Evolutionary conservation across 495 filamentous ascomycete species (phyloP).

Genomic region (Paragyromitra xinjiangensis): DNA sequence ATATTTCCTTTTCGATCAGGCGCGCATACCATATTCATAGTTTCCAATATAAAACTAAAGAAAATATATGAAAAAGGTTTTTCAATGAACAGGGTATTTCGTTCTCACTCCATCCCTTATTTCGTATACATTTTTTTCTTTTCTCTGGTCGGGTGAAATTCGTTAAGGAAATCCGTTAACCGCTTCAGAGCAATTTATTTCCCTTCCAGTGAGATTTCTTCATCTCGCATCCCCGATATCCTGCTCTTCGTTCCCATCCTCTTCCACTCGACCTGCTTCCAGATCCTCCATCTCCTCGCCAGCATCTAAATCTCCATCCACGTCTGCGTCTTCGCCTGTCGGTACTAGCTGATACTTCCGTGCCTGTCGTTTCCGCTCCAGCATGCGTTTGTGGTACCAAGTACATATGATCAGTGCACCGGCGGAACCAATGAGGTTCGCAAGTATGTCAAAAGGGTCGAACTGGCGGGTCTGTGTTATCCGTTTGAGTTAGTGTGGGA

Average conservation of each 20-base stretch:
- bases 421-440: conserved; percentile 83
- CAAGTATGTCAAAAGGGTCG: conserved; percentile 83
- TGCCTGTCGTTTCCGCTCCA: conserved; percentile 81
- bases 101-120: not conserved
- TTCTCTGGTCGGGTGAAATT: not conserved
- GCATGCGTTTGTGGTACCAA: conserved; percentile 95
- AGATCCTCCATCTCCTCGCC: conserved; percentile 62
- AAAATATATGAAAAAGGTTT: not conserved
- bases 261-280: conserved; percentile 63
- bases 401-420: conserved; percentile 75
- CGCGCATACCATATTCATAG: not conserved
- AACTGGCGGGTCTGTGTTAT: conserved; percentile 67
- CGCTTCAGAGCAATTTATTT: not conserved
- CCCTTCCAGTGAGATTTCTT: conserved; percentile 61
- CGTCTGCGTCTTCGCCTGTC: conserved; percentile 41
- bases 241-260: conserved; percentile 65
- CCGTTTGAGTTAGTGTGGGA: not conserved
- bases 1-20: not conserved
- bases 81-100: conserved; percentile 4
- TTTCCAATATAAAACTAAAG: not conserved
- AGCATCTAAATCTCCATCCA: conserved; percentile 29
- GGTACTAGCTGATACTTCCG: conserved; percentile 60
- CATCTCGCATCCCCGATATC: conserved; percentile 68
- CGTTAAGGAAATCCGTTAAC: not conserved
- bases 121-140: not conserved